Percentiles rank a stretch among this genome's conserved stretches.
phyloP scores from a whole-genome alignment of 306 rosid species.

The Sicyos edulis region DNA sequence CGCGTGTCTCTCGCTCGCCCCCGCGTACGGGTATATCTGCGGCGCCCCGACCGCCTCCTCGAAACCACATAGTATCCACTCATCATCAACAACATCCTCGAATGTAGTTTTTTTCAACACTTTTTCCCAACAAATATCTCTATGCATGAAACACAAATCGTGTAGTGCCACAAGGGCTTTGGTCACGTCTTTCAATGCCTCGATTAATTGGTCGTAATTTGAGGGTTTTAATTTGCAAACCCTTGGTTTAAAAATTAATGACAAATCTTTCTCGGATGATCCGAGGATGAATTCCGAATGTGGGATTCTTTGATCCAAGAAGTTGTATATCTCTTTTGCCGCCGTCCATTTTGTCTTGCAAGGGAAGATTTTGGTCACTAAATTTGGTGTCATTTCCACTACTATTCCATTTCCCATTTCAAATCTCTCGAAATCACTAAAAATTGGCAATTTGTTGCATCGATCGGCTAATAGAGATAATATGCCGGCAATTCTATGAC shows the following conservation, averaged over 20 bases:
- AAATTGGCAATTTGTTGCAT: conserved; percentile 37
- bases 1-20: conserved; percentile 52
- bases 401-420: conserved; percentile 46
- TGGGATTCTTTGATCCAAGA: conserved; percentile 67
- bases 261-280: conserved; percentile 36
- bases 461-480: conserved; percentile 49
- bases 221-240: conserved; percentile 51
- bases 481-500: conserved; percentile 51
- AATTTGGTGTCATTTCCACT: conserved; percentile 62
- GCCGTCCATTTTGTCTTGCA: conserved; percentile 51
- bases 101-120: conserved; percentile 40
- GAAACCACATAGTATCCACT: conserved; percentile 80
- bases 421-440: conserved; percentile 66
- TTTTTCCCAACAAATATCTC: conserved; percentile 77
- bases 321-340: conserved; percentile 76
- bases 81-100: conserved; percentile 31
- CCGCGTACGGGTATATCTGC: conserved; percentile 46
- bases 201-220: conserved; percentile 51
- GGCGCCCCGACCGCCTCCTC: conserved; percentile 84
- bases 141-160: conserved; percentile 89
- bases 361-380: conserved; percentile 44
- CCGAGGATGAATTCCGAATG: conserved; percentile 53
- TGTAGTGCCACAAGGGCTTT: conserved; percentile 78
- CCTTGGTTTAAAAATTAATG: conserved; percentile 62
- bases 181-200: conserved; percentile 70